Evolutionary conservation across 2,329 filamentous ascomycete species (phyloP).

Genomic region (Ambrosiella cleistominuta): DNA sequence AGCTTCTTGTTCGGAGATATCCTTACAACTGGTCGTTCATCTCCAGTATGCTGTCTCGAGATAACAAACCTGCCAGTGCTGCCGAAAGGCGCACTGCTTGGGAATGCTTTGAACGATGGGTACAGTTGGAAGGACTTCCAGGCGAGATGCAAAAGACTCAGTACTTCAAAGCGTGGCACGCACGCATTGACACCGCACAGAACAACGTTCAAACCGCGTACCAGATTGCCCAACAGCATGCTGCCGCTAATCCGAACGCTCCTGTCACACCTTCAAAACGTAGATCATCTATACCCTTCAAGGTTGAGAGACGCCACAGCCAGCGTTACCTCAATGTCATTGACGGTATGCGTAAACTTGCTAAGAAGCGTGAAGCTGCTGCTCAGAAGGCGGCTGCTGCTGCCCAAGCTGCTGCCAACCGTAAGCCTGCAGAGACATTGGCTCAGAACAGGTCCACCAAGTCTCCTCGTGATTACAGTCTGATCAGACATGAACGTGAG

Average conservation of each 20-base stretch:
- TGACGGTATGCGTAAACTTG: constrained; percentile 86
- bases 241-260: constrained; percentile 14
- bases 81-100: constrained; percentile 83
- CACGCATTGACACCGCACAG: constrained; percentile 42
- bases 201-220: constrained; percentile 35
- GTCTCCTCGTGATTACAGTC: constrained; percentile 80
- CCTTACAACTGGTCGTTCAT: constrained; percentile 98
- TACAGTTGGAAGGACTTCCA: constrained; percentile 75
- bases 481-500: constrained; percentile 75
- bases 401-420: constrained; percentile 51
- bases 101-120: constrained; percentile 98
- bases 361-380: constrained; percentile 78
- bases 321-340: constrained; percentile 77
- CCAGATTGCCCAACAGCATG: constrained; percentile 28
- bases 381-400: constrained; percentile 78
- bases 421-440: constrained; percentile 55
- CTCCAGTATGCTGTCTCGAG: constrained; percentile 56
- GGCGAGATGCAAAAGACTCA: constrained; percentile 88
- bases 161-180: constrained; percentile 66
- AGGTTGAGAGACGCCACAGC: constrained; percentile 73
- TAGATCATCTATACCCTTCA: constrained; percentile 58
- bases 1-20: constrained; percentile 71
- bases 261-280: constrained; percentile 24
- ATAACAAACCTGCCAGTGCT: constrained; percentile 64
- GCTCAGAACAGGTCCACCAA: constrained; percentile 37